Percentiles rank a stretch among this genome's conserved stretches.
Conservation (phyloP, 2,329 filamentous ascomycete genomes). For the Bipolaris zeicola region DNA sequence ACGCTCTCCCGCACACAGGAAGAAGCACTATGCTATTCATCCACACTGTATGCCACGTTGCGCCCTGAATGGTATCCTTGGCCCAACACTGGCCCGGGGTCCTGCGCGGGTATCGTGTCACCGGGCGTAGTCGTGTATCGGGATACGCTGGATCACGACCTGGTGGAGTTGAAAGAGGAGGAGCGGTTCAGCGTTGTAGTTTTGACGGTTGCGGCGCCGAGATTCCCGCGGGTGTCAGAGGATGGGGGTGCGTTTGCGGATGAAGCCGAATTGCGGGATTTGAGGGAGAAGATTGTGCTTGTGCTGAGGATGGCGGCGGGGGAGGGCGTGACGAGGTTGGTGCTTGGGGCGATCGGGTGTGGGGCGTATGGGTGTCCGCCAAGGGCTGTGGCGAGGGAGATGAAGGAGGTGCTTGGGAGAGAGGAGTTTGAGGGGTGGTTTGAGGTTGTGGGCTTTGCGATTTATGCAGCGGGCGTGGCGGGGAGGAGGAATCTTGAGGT, state of each 20-base stretch:
- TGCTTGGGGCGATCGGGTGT: conserved; percentile 33
- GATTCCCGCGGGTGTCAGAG: conserved; percentile 13
- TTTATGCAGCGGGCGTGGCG: conserved; percentile 19
- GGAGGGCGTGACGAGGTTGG: conserved; percentile 23
- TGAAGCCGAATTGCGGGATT: conserved; percentile 10
- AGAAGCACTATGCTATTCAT: conserved; percentile 33
- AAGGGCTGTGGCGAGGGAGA: conserved; percentile 19
- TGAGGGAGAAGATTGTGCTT: conserved; percentile 28
- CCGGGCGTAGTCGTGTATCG: conserved; percentile 28
- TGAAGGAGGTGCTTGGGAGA: conserved; percentile 21
- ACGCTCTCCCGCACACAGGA: conserved; percentile 28
- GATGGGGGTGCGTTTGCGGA: conserved; percentile 17
- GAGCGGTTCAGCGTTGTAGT: conserved; percentile 22
- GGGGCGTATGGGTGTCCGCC: conserved; percentile 32
- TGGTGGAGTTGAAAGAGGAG: conserved; percentile 16
- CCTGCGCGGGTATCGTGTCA: conserved; percentile 27
- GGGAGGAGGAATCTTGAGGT: conserved; percentile 5
- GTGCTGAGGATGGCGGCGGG: conserved; percentile 23
- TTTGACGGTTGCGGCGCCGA: conserved; percentile 29
- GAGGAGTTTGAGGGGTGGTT: conserved; percentile 33
- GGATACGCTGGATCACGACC: conserved; percentile 25
- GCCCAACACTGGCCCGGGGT: conserved; percentile 26
- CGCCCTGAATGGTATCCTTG: conserved; percentile 33
- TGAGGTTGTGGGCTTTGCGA: conserved; percentile 23
- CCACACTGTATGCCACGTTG: conserved; percentile 25